phyloP scores from a whole-genome alignment of 805 yeast species.

The Candida silvatica region DNA sequence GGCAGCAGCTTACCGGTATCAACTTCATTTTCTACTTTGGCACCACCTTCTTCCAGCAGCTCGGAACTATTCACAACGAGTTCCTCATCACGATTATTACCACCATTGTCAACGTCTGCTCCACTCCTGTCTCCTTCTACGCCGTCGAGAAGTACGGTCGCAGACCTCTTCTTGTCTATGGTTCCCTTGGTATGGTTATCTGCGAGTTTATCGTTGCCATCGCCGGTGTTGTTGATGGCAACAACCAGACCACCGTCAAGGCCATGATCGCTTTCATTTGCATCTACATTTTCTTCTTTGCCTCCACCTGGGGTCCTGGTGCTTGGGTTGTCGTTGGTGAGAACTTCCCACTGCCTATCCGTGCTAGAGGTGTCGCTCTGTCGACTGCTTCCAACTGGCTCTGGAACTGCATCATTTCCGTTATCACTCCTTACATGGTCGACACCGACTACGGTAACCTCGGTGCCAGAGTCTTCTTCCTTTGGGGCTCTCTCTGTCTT shows the following conservation, averaged over 20 bases:
- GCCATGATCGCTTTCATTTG: constrained; percentile 39
- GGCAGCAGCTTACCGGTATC: constrained; percentile 54
- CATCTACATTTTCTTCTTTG: constrained; percentile 55
- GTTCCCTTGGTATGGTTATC: constrained; percentile 42
- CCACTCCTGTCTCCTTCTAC: constrained; percentile 44
- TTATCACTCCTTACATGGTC: constrained; percentile 51
- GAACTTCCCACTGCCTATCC: constrained; percentile 57
- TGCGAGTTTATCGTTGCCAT: constrained; percentile 52
- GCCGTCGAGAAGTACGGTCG: constrained; percentile 47
- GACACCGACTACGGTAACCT: constrained; percentile 45
- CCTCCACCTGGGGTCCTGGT: constrained; percentile 69
- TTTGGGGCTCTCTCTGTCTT: constrained; percentile 38
- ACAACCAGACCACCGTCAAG: constrained; percentile 53
- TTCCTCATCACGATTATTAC: constrained; percentile 47
- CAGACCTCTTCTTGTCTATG: constrained; percentile 38
- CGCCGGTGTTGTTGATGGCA: constrained; percentile 55
- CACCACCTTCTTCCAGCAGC: constrained; percentile 48
- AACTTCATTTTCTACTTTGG: constrained; percentile 62
- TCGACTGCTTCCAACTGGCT: constrained; percentile 62
- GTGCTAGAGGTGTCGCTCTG: constrained; percentile 53
- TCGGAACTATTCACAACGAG: constrained; percentile 46
- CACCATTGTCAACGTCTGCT: constrained; percentile 45
- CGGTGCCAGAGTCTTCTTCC: constrained; percentile 50
- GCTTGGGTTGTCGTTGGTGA: constrained; percentile 61
- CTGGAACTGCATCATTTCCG: constrained; percentile 45